phyloP scores from a whole-genome alignment of 2,329 filamentous ascomycete genomes.

The Monosporascus sp. region DNA sequence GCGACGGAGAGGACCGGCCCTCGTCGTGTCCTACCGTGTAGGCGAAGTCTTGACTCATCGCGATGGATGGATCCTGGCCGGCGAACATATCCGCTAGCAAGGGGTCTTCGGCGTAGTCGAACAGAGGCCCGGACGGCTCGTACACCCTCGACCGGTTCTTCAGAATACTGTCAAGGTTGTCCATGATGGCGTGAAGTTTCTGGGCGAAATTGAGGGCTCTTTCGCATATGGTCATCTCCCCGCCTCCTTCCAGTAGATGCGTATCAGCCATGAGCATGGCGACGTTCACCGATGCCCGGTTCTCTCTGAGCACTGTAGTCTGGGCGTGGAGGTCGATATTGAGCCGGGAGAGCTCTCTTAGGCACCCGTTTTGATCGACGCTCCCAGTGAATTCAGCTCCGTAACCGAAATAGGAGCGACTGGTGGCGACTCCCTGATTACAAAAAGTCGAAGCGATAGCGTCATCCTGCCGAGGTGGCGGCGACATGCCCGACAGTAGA shows the following conservation, averaged over 20 bases:
- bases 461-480: too few species aligned
- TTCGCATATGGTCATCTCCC: not conserved
- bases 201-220: not conserved
- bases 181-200: not conserved
- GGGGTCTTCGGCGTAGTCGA: not conserved
- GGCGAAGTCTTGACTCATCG: too few species aligned
- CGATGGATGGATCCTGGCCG: not conserved
- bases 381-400: constrained; percentile 7
- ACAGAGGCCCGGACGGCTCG: not conserved
- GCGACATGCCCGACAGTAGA: too few species aligned
- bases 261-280: constrained; percentile 6
- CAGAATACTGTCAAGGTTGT: not conserved
- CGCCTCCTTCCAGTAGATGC: constrained; percentile 1
- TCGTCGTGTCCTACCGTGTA: not conserved
- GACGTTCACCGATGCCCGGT: constrained; percentile 3
- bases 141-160: not conserved
- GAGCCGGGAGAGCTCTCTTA: constrained; percentile 14
- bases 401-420: constrained; percentile 1
- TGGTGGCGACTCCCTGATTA: not conserved
- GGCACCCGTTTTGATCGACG: constrained; percentile 11
- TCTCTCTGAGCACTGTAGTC: constrained; percentile 1
- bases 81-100: not conserved
- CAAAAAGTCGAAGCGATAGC: too few species aligned
- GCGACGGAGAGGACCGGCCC: not conserved
- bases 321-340: constrained; percentile 13